Conservation (phyloP, 1,139 yeast genomes). For the Citeromyces hawaiiensis region DNA sequence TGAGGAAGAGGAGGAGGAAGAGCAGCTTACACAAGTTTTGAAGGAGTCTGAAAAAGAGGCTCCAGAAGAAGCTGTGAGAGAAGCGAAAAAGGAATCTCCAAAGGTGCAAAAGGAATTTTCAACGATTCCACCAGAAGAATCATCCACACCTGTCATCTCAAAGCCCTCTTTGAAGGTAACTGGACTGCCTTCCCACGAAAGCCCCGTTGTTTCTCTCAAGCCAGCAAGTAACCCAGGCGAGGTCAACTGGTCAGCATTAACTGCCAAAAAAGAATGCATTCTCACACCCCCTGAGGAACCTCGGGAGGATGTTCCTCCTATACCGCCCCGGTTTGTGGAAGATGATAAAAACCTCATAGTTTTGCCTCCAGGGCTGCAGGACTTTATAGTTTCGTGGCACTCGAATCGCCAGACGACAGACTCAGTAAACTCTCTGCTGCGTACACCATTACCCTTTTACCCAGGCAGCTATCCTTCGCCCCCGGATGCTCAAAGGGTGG, state of each 20-base stretch:
- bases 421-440: slow-evolving; percentile 24
- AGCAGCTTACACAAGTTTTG: not conserved
- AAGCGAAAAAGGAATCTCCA: not conserved
- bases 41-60: not conserved
- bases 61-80: not conserved
- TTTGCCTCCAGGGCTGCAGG: slow-evolving; percentile 66
- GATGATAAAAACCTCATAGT: slow-evolving; percentile 23
- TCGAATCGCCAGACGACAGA: slow-evolving; percentile 9
- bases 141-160: not conserved
- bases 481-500: slow-evolving; percentile 17
- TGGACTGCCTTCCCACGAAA: not conserved
- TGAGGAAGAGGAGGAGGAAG: not conserved
- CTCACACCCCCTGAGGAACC: not conserved
- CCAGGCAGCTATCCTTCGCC: slow-evolving; percentile 14
- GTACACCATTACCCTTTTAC: slow-evolving; percentile 22
- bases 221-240: not conserved
- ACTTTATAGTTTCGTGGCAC: slow-evolving; percentile 32
- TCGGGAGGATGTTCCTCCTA: not conserved
- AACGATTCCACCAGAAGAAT: not conserved
- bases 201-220: not conserved
- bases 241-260: not conserved
- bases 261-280: not conserved
- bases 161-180: not conserved
- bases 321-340: slow-evolving; percentile 10
- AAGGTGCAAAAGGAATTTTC: not conserved